Base-by-base conservation (phyloP, 768 basidiomycete species). In the Lactifluus volemus region DNA sequence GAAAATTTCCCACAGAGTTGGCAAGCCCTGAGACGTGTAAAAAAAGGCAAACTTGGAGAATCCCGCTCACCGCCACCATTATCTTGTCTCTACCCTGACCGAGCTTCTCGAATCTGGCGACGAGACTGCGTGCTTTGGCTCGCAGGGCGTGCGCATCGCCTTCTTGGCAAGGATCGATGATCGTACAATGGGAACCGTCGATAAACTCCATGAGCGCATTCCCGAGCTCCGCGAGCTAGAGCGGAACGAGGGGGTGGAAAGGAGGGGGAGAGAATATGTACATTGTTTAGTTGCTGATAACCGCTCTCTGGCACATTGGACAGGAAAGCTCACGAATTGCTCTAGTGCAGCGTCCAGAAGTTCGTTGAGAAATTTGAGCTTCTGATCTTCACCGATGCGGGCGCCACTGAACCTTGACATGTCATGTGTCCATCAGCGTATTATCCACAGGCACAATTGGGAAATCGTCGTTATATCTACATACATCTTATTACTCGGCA, bases 201-300 rank as follows among this genome's bases (percentile, higher is more conserved):
- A 73, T 74, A n/a, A 75, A 71, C 59, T 79, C 76, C 51, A 77
- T 66, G 53, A 83, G 68, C 3, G 74, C 75, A 5, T 69, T 67
- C 21, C 79, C 80, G 29, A 84, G 65, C 65, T 84, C 80, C 55
- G 81, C 75, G 49, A 84, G 65, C 84, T 85, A 59, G 5, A 9
- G 21, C 5, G 19, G 3, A 19, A 41, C 8, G 15, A 8, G 19
- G 17, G 17, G 38, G 17, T 15, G 25, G 36, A 11, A 17, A 25
- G 39, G 2, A 10, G 9, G 36, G 48, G 48, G 17, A 19, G 25
- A 19, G 38, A 48, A 34, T 30, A 1, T 6, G n/a, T 17, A 41
- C 48, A 17, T 59, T 52, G 36, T 59, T 59, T 36, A 59, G 58
- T 59, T 52, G 4, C 58, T 50, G 58, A 29, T 21, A 21, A 34